phyloP scores from a whole-genome alignment of 768 basidiomycete genomes.

The Boletus tomentosulus region DNA sequence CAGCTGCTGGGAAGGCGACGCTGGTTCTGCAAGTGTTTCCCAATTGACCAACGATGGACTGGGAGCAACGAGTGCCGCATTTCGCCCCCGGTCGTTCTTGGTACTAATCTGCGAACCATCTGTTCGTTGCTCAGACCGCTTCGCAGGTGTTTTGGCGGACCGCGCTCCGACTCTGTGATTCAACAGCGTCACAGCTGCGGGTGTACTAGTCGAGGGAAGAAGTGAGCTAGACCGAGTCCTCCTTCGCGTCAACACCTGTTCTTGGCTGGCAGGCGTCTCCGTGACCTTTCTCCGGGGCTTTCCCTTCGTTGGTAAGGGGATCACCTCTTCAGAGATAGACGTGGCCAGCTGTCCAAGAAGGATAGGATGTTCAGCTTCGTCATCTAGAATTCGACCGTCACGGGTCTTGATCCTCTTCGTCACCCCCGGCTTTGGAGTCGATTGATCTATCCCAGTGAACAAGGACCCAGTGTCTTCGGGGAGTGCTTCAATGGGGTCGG shows the following conservation, averaged over 20 bases:
- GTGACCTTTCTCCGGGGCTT: constrained; percentile 11
- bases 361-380: constrained; percentile 22
- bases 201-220: constrained; percentile 8
- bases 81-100: not conserved
- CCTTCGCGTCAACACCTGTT: constrained; percentile 18
- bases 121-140: not conserved
- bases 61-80: not conserved
- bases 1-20: constrained; percentile 24
- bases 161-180: not conserved
- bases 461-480: constrained; percentile 5
- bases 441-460: constrained; percentile 3
- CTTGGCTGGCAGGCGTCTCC: constrained; percentile 20
- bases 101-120: not conserved
- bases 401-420: constrained; percentile 42
- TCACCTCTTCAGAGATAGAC: constrained; percentile 17
- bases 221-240: constrained; percentile 13
- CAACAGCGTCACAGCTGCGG: constrained; percentile 1
- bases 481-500: constrained; percentile 31
- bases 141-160: constrained; percentile 11
- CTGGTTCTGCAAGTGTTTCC: constrained; percentile 28
- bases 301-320: constrained; percentile 20
- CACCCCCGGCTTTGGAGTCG: constrained; percentile 32
- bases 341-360: constrained; percentile 18
- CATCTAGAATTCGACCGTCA: constrained; percentile 29
- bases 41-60: constrained; percentile 21